These are phyloP conservation scores for Canariomyces notabilis DNA, from an alignment of 2,329 filamentous ascomycete genomes.

Conservation along the genomic window DNA sequence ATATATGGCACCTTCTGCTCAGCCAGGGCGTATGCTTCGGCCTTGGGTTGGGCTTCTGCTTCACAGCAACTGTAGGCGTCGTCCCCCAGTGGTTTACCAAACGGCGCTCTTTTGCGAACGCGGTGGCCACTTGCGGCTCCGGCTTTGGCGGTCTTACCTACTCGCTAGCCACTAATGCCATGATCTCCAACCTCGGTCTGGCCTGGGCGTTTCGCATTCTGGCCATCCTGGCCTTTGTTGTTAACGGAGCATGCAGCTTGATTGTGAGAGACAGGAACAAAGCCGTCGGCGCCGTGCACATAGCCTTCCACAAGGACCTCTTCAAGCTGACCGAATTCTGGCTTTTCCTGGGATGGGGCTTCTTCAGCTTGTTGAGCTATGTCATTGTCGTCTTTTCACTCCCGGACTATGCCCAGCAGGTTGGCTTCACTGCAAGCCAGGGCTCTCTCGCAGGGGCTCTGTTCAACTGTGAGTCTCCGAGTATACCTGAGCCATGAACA, in stretches of 20 bases:
- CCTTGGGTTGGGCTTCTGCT: conserved; percentile 72
- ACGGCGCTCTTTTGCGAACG: conserved; percentile 63
- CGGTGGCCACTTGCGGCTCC: conserved; percentile 62
- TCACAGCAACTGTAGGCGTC: conserved; percentile 63
- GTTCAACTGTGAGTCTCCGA: conserved; percentile 52
- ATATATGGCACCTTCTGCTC: conserved; percentile 73
- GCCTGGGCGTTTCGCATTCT: conserved; percentile 63
- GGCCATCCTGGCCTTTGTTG: conserved; percentile 57
- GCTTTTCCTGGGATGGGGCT: conserved; percentile 61
- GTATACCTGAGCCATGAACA: background rate
- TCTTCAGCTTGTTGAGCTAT: conserved; percentile 69
- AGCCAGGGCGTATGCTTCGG: conserved; percentile 72
- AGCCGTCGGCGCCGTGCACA: conserved; percentile 60
- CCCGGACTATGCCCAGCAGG: conserved; percentile 64
- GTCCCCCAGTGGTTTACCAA: conserved; percentile 71
- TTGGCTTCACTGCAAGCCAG: conserved; percentile 62
- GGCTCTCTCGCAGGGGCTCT: conserved; percentile 68
- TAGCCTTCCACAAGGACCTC: conserved; percentile 59
- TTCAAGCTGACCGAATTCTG: conserved; percentile 59
- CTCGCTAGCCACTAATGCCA: conserved; percentile 61
- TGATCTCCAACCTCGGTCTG: conserved; percentile 60
- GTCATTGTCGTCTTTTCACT: conserved; percentile 72
- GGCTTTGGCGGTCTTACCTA: conserved; percentile 71
- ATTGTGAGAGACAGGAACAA: conserved; percentile 69
- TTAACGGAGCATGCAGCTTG: conserved; percentile 59